A percentile compares a stretch with the other conserved stretches of the same genome.
Evolutionary conservation across 306 rosid genomes (phyloP).

Genomic region (Herpetospermum pedunculosum): DNA sequence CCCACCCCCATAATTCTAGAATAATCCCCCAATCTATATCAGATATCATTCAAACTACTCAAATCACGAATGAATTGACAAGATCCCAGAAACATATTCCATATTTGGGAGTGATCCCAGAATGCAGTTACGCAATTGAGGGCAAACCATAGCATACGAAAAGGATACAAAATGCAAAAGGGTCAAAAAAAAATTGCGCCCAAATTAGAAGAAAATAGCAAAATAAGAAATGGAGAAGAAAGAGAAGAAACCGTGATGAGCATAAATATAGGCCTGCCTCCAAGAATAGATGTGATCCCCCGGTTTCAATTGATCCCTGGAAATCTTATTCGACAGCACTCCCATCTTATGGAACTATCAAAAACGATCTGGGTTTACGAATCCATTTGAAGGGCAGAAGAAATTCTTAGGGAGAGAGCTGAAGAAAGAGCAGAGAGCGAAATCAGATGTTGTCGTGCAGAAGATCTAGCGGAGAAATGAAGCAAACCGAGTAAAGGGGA

Average conservation of each 20-base stretch:
- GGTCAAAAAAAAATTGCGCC: not conserved
- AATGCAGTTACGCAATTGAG: not conserved
- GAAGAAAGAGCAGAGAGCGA: not conserved
- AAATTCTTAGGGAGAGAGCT: not conserved
- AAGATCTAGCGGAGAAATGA: not conserved
- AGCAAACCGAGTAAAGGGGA: not conserved
- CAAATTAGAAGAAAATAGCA: not conserved
- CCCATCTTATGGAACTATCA: constrained; percentile 27
- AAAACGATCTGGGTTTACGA: not conserved
- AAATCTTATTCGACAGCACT: constrained; percentile 44
- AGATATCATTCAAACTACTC: not conserved
- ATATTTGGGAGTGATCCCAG: not conserved
- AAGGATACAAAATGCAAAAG: not conserved
- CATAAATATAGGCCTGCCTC: constrained; percentile 50
- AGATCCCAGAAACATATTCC: too few species aligned
- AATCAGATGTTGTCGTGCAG: not conserved
- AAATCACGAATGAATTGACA: not conserved
- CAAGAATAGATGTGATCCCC: constrained; percentile 84
- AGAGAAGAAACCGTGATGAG: constrained; percentile 58
- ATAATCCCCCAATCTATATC: not conserved
- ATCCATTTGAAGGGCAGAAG: not conserved
- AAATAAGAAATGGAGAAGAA: not conserved
- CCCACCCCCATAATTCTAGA: not conserved
- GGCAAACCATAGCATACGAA: not conserved
- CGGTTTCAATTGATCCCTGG: constrained; percentile 28